These are phyloP conservation scores for Anastatica hierochuntica DNA, from an alignment of 345 rosid genomes.

Conservation along the genomic window DNA sequence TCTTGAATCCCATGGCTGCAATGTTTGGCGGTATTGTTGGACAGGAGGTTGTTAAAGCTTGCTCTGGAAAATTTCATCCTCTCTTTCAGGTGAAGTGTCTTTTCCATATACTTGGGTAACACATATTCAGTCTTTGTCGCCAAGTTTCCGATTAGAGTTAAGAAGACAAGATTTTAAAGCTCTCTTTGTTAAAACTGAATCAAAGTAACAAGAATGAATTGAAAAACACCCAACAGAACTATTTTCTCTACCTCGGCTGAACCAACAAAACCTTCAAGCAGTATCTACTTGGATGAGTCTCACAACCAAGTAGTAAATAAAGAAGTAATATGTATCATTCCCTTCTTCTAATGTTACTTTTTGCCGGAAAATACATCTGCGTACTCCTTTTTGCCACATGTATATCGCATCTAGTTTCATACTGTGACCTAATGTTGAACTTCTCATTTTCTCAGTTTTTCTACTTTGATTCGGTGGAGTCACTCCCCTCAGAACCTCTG, in stretches of 20 bases:
- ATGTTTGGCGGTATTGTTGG: constrained; percentile 99
- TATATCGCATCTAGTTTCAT: neutral
- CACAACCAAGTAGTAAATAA: too few species aligned
- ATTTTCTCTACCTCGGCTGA: too few species aligned
- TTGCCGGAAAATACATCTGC: neutral
- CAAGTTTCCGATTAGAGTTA: neutral
- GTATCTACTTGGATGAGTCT: too few species aligned
- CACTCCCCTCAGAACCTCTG: constrained; percentile 68
- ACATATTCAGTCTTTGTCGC: neutral
- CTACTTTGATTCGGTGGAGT: constrained; percentile 92
- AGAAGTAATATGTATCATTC: too few species aligned
- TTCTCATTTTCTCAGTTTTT: constrained; percentile 58
- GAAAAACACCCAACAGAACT: too few species aligned
- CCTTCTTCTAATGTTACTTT: neutral
- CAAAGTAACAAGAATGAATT: neutral
- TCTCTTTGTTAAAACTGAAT: neutral
- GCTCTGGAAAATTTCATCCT: constrained; percentile 98
- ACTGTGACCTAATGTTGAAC: neutral
- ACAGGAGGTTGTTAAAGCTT: constrained; percentile 97
- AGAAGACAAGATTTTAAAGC: neutral
- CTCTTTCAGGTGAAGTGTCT: constrained; percentile 62
- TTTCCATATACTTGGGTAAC: neutral
- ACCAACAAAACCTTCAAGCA: too few species aligned
- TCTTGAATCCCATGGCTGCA: constrained; percentile 98
- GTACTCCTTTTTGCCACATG: neutral